Conservation (phyloP, 2,329 filamentous ascomycete genomes). For the Lizonia empirigonia region DNA sequence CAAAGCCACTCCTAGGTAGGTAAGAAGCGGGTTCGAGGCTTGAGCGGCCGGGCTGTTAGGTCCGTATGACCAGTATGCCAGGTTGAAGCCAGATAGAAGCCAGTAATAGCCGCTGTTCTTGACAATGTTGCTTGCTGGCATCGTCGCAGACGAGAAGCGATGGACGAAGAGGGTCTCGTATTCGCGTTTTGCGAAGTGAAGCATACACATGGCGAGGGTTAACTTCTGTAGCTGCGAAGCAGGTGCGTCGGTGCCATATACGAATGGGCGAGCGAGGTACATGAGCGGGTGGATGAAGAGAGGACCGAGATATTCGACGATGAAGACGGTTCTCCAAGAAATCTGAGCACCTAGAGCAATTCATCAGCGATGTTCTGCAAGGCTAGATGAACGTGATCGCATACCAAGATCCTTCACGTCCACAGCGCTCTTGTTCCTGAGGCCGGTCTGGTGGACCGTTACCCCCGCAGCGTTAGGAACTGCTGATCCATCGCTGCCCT, state of each 20-base stretch:
- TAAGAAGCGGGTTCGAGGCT: conserved; percentile 52
- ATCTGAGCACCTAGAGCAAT: conserved; percentile 75
- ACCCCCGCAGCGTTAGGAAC: conserved; percentile 61
- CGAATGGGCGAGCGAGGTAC: conserved; percentile 71
- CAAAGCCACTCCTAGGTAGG: conserved; percentile 69
- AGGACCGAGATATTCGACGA: conserved; percentile 93
- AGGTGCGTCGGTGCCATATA: conserved; percentile 64
- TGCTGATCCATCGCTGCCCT: conserved; percentile 64
- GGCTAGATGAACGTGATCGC: neutral
- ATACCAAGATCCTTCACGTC: conserved; percentile 93
- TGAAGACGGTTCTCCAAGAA: conserved; percentile 89
- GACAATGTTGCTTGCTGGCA: conserved; percentile 89
- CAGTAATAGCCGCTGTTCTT: conserved; percentile 97
- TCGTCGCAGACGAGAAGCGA: conserved; percentile 92
- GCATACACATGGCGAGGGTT: conserved; percentile 72
- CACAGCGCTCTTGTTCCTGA: conserved; percentile 66
- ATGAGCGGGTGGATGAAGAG: conserved; percentile 83
- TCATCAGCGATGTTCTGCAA: conserved; percentile 8
- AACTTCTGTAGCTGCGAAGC: conserved; percentile 73
- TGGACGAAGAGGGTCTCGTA: conserved; percentile 93
- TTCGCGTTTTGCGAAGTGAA: conserved; percentile 95
- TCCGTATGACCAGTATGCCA: conserved; percentile 84
- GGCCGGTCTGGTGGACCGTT: conserved; percentile 60
- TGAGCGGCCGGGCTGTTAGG: conserved; percentile 71
- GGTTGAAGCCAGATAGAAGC: conserved; percentile 77